Percentiles rank a stretch among this genome's conserved stretches.
Evolutionary conservation across 2,329 filamentous ascomycete genomes (phyloP).

Genomic region (Nannizziopsis arthrosporioides): DNA sequence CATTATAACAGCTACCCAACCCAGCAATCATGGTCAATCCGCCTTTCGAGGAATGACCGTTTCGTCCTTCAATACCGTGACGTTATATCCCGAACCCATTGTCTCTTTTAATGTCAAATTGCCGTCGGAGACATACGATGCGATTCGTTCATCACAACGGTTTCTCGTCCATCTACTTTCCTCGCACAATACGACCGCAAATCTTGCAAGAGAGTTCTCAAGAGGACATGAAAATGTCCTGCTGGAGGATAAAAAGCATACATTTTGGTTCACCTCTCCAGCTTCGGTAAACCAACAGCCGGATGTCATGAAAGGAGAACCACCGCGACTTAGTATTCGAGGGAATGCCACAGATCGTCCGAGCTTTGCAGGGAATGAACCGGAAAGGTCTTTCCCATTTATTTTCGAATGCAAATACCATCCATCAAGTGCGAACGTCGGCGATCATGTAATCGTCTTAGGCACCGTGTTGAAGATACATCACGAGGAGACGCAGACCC

Average conservation of each 20-base stretch:
- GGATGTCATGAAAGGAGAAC: conserved; percentile 12
- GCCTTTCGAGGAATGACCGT: conserved; percentile 45
- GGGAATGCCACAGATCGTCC: not conserved
- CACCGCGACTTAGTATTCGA: conserved; percentile 13
- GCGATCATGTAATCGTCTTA: conserved; percentile 33
- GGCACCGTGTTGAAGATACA: conserved; percentile 27
- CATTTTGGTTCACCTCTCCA: conserved; percentile 14
- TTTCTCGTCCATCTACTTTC: conserved; percentile 45
- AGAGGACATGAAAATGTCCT: conserved; percentile 29
- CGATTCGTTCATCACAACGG: conserved; percentile 35
- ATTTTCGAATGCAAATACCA: conserved; percentile 31
- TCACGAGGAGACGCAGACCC: conserved; percentile 9
- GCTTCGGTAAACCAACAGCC: conserved; percentile 1
- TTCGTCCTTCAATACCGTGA: conserved; percentile 51
- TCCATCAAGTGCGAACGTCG: conserved; percentile 27
- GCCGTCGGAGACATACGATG: conserved; percentile 46
- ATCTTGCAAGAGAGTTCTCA: conserved; percentile 31
- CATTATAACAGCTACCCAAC: conserved; percentile 40
- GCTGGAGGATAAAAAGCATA: conserved; percentile 14
- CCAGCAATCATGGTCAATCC: conserved; percentile 19
- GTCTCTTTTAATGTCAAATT: conserved; percentile 51
- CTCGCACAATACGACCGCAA: conserved; percentile 23
- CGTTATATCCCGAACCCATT: conserved; percentile 43
- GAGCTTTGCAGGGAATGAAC: not conserved
- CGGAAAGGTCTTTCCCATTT: conserved; percentile 26